Evolutionary conservation across 768 basidiomycete species (phyloP).

Genomic region (Butyriboletus loyo): DNA sequence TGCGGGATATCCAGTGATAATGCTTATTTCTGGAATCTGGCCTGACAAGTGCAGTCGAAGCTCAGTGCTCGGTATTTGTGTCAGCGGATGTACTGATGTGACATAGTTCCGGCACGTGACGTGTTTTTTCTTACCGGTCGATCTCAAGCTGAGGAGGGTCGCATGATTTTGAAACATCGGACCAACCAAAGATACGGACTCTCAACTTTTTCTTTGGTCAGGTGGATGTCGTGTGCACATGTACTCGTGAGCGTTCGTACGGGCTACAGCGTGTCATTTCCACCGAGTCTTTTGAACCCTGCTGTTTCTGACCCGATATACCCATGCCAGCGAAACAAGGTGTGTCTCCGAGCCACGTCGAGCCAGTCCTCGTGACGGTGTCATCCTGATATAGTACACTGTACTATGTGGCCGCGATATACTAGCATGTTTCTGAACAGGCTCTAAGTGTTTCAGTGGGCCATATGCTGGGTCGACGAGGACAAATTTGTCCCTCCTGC

Average conservation of each 20-base stretch:
- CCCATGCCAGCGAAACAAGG: slow-evolving; percentile 10
- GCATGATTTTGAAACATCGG: slow-evolving; percentile 10
- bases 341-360: neutral
- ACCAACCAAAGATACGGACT: slow-evolving; percentile 1
- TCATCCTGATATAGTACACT: slow-evolving; percentile 11
- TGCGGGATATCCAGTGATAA: slow-evolving; percentile 20
- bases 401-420: slow-evolving; percentile 1
- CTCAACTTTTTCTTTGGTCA: slow-evolving; percentile 1
- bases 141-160: slow-evolving; percentile 6
- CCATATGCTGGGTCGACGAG: slow-evolving; percentile 10
- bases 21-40: slow-evolving; percentile 12
- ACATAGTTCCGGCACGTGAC: slow-evolving; percentile 12
- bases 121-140: neutral
- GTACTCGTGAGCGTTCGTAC: slow-evolving; percentile 3
- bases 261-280: neutral
- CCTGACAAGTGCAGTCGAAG: slow-evolving; percentile 20
- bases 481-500: neutral
- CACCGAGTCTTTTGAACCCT: neutral
- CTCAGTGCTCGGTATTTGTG: slow-evolving; percentile 9
- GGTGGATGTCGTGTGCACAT: slow-evolving; percentile 16
- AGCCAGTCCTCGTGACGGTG: slow-evolving; percentile 3
- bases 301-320: slow-evolving; percentile 2
- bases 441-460: no score
- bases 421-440: no score
- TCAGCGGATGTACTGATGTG: neutral